Percentiles rank a stretch among this genome's conserved stretches.
Evolutionary conservation across 805 yeast species (phyloP).

Genomic region (Candida piceae): DNA sequence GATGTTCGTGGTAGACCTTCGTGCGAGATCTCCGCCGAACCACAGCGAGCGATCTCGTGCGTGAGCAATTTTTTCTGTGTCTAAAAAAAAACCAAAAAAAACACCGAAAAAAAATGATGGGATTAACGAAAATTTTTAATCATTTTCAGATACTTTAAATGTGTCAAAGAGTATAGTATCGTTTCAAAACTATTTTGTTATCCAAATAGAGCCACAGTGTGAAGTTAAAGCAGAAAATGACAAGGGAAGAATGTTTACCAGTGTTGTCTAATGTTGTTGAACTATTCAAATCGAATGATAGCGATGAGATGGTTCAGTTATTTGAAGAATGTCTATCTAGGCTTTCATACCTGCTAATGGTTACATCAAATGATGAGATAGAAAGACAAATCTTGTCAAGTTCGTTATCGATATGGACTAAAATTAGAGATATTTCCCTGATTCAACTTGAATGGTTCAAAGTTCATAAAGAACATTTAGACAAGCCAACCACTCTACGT

Average conservation of each 20-base stretch:
- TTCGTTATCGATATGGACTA: conserved; percentile 20
- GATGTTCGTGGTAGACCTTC: too few species aligned
- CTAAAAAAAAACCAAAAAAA: too few species aligned
- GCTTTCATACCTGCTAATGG: conserved; percentile 8
- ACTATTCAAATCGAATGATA: conserved; percentile 1
- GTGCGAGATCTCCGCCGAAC: too few species aligned
- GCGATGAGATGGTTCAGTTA: neutral
- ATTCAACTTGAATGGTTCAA: conserved; percentile 1
- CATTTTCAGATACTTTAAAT: too few species aligned
- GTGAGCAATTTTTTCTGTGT: too few species aligned
- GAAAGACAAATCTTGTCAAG: conserved; percentile 15
- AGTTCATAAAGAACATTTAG: neutral
- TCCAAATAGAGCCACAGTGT: too few species aligned
- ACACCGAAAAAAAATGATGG: too few species aligned
- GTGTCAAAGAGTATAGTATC: too few species aligned
- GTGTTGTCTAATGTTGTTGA: conserved; percentile 13
- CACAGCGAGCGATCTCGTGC: too few species aligned
- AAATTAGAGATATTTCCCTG: conserved; percentile 10
- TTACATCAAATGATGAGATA: conserved; percentile 10
- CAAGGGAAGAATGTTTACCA: conserved; percentile 12
- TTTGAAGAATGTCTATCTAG: conserved; percentile 10
- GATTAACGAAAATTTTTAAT: too few species aligned
- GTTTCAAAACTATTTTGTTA: too few species aligned
- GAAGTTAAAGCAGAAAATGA: too few species aligned
- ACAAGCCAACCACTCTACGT: conserved; percentile 4